These are phyloP conservation scores for Chalciporus pseudorubinellus DNA, from an alignment of 768 basidiomycete species.

Conservation along the genomic window DNA sequence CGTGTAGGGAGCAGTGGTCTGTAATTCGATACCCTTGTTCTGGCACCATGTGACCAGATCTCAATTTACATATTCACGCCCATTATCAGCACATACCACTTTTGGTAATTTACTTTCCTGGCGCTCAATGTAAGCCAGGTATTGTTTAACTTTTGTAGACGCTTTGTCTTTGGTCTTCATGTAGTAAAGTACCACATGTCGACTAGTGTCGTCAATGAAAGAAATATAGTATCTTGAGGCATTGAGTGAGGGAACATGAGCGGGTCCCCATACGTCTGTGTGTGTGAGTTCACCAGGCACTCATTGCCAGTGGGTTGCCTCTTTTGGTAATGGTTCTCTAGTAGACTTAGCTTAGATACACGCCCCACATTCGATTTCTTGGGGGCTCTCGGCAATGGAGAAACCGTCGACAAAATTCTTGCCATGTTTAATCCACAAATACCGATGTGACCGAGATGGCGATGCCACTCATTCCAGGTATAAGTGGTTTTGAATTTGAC, in stretches of 20 bases:
- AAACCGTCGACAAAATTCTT: background rate
- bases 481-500: background rate
- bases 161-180: conserved; percentile 23
- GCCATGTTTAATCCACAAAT: background rate
- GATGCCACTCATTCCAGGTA: background rate
- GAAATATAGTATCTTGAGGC: conserved; percentile 26
- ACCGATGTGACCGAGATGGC: background rate
- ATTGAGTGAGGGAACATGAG: conserved; percentile 10
- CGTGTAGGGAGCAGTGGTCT: conserved; percentile 36
- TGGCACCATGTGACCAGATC: conserved; percentile 21
- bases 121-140: conserved; percentile 12
- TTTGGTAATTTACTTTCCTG: conserved; percentile 4
- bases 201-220: conserved; percentile 15
- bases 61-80: conserved; percentile 31
- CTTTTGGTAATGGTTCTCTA: background rate
- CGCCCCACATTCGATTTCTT: background rate
- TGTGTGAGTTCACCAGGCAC: conserved; percentile 5
- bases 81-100: conserved; percentile 29
- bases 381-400: background rate
- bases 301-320: background rate
- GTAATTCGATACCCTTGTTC: conserved; percentile 27
- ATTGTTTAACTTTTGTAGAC: conserved; percentile 15
- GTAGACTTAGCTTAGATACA: conserved; percentile 3
- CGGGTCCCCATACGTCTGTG: conserved; percentile 28
- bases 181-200: conserved; percentile 11